These are phyloP conservation scores for Primulina tabacum DNA, from an alignment of 257 asterid species.

Conservation along the genomic window DNA sequence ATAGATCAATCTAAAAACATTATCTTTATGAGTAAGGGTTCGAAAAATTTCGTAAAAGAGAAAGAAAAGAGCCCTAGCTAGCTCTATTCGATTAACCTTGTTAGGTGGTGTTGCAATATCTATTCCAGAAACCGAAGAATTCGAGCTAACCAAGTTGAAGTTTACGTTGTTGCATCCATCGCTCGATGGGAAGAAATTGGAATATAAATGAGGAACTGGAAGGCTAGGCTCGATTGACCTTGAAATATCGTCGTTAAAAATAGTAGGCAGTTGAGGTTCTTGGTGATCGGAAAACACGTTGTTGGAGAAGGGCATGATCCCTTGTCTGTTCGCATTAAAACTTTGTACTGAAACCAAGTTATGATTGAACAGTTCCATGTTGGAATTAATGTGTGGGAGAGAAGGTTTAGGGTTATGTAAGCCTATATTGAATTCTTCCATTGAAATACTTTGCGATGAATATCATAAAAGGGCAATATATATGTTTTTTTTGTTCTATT, in stretches of 20 bases:
- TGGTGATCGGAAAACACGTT: slow-evolving; percentile 37
- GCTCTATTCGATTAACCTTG: slow-evolving; percentile 31
- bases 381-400: slow-evolving; percentile 32
- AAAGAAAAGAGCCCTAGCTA: slow-evolving; percentile 11
- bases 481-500: slow-evolving; percentile 25
- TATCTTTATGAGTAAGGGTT: neutral
- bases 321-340: slow-evolving; percentile 37
- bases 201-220: slow-evolving; percentile 32
- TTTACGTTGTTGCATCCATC: slow-evolving; percentile 26
- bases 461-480: slow-evolving; percentile 27
- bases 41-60: neutral
- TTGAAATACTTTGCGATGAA: slow-evolving; percentile 22
- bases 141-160: slow-evolving; percentile 28
- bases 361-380: slow-evolving; percentile 41
- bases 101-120: slow-evolving; percentile 30
- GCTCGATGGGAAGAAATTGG: slow-evolving; percentile 45
- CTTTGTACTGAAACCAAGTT: slow-evolving; percentile 40
- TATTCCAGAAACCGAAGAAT: slow-evolving; percentile 31
- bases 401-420: slow-evolving; percentile 36
- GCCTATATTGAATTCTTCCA: slow-evolving; percentile 36
- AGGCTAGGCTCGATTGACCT: slow-evolving; percentile 24
- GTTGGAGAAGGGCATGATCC: slow-evolving; percentile 32
- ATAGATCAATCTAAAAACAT: neutral
- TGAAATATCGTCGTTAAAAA: slow-evolving; percentile 34
- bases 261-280: slow-evolving; percentile 29